phyloP scores from a whole-genome alignment of 768 basidiomycete genomes.

The Auricularia sp. region DNA sequence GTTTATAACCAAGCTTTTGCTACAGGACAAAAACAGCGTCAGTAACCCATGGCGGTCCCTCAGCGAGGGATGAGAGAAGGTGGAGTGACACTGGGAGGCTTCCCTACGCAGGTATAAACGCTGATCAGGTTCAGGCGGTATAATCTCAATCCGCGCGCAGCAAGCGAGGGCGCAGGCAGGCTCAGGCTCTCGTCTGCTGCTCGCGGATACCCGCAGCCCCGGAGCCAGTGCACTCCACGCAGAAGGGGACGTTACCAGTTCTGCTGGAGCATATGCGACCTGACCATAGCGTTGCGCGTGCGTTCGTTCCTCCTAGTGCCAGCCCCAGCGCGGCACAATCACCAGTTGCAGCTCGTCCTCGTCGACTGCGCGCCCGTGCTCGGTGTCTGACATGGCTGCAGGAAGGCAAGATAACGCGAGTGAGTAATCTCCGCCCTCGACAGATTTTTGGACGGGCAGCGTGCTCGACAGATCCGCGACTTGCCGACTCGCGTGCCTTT shows the following conservation, averaged over 20 bases:
- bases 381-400: neutral
- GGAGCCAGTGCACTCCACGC: conserved; percentile 52
- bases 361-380: conserved; percentile 19
- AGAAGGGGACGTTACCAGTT: conserved; percentile 68
- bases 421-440: too few species aligned
- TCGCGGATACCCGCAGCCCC: conserved; percentile 76
- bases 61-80: conserved; percentile 31
- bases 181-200: neutral
- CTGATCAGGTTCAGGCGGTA: conserved; percentile 98
- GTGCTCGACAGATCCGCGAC: too few species aligned
- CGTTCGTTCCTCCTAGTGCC: conserved; percentile 10
- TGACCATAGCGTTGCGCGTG: conserved; percentile 21
- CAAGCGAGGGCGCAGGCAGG: conserved; percentile 8
- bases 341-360: conserved; percentile 50
- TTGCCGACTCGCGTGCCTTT: too few species aligned
- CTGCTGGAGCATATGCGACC: conserved; percentile 25
- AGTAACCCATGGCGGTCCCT: conserved; percentile 37
- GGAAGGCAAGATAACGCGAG: too few species aligned
- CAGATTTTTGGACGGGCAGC: too few species aligned
- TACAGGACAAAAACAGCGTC: conserved; percentile 33
- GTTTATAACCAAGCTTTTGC: conserved; percentile 72
- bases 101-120: conserved; percentile 98
- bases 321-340: conserved; percentile 17
- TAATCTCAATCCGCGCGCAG: conserved; percentile 71
- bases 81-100: conserved; percentile 63